phyloP scores from a whole-genome alignment of 2,329 filamentous ascomycete genomes.

The Ophiostoma ulmi region DNA sequence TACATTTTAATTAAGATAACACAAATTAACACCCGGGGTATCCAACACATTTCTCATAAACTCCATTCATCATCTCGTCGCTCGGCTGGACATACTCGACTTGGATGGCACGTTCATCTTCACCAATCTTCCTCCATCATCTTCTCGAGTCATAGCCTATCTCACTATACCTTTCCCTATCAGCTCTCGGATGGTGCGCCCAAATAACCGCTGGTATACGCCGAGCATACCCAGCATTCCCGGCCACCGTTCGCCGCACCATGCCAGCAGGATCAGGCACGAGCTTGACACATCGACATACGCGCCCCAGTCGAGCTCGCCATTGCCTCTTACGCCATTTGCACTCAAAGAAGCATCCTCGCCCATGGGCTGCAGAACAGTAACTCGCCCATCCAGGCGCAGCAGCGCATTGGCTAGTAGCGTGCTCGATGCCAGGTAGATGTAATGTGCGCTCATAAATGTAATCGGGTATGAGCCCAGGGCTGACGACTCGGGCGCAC shows the following conservation, averaged over 20 bases:
- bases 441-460: constrained; percentile 34
- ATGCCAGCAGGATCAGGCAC: constrained; percentile 25
- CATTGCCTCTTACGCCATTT: too few relatives aligned
- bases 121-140: not conserved
- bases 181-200: constrained; percentile 19
- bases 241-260: constrained; percentile 28
- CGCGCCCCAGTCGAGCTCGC: constrained; percentile 25
- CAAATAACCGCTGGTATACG: constrained; percentile 24
- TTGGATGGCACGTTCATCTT: not conserved
- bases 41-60: not conserved
- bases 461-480: constrained; percentile 33
- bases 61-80: not conserved
- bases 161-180: constrained; percentile 20
- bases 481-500: constrained; percentile 31
- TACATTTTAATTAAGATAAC: not conserved
- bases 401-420: constrained; percentile 33
- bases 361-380: constrained; percentile 28
- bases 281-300: constrained; percentile 25
- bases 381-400: constrained; percentile 31
- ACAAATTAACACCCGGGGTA: not conserved
- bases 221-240: constrained; percentile 25
- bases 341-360: not conserved
- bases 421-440: constrained; percentile 33
- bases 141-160: not conserved
- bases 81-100: not conserved